These are phyloP conservation scores for Cercospora berteroae DNA, from an alignment of 2,329 filamentous ascomycete species.

Conservation along the genomic window DNA sequence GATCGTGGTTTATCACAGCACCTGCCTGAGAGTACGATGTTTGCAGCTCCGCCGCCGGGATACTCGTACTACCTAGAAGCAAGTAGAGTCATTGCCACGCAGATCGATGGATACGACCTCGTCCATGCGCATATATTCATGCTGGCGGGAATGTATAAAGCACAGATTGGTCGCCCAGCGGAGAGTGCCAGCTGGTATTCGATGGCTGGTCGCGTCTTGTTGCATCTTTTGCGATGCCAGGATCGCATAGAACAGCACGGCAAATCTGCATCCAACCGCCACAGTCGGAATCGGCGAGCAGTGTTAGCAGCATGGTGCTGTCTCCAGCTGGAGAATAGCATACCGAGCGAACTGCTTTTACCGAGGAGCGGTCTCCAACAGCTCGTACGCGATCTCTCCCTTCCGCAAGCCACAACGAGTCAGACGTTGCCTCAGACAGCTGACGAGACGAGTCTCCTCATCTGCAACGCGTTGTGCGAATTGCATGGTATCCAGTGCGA, in stretches of 20 bases:
- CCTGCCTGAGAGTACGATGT: constrained; percentile 29
- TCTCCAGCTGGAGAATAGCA: background rate
- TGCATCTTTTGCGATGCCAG: constrained; percentile 54
- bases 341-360: background rate
- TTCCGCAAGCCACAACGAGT: background rate
- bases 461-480: background rate
- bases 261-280: background rate
- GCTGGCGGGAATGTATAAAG: constrained; percentile 80
- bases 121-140: constrained; percentile 79
- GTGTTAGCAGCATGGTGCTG: background rate
- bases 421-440: background rate
- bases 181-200: constrained; percentile 73
- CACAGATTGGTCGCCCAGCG: constrained; percentile 76
- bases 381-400: background rate
- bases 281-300: background rate
- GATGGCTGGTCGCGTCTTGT: constrained; percentile 56
- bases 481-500: background rate
- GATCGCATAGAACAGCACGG: background rate
- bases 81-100: constrained; percentile 76
- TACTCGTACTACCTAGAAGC: constrained; percentile 82
- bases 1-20: constrained; percentile 30
- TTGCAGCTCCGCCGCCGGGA: constrained; percentile 54
- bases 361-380: background rate
- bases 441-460: background rate
- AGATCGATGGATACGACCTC: constrained; percentile 71